phyloP scores from a whole-genome alignment of 192 early-diverging fungal species.

The Anaeromyces robustus region DNA sequence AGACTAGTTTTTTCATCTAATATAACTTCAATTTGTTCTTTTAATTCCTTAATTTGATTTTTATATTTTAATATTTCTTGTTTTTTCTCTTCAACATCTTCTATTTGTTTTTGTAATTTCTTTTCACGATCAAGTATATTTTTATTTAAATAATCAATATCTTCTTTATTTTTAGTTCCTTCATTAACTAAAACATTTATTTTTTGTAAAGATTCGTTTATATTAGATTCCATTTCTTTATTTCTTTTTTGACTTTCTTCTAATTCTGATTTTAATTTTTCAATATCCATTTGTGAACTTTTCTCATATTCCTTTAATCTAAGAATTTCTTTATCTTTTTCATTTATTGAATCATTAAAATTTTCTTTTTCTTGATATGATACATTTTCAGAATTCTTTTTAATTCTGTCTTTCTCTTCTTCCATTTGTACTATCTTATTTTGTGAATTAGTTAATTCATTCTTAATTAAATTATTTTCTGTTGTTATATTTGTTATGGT shows the following conservation, averaged over 20 bases:
- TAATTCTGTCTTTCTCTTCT: neutral
- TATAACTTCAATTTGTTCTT: neutral
- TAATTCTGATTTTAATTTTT: neutral
- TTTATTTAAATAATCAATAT: neutral
- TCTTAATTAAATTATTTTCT: neutral
- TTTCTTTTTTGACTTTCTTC: neutral
- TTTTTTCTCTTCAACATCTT: neutral
- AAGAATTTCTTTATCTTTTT: neutral
- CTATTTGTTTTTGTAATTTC: neutral
- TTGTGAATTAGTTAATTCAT: neutral
- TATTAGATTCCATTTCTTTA: neutral
- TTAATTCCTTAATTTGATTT: neutral
- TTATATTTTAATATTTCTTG: neutral
- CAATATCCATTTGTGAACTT: neutral
- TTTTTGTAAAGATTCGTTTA: neutral
- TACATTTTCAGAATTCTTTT: neutral
- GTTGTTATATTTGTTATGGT: neutral
- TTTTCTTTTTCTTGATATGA: neutral
- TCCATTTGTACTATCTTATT: neutral
- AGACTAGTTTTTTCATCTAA: neutral
- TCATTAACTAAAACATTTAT: neutral
- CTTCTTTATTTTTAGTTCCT: neutral
- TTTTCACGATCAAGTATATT: neutral
- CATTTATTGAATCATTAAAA: neutral
- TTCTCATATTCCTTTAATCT: neutral